Conservation (phyloP, 1,284 basidiomycete species). For the Abortiporus biennis region DNA sequence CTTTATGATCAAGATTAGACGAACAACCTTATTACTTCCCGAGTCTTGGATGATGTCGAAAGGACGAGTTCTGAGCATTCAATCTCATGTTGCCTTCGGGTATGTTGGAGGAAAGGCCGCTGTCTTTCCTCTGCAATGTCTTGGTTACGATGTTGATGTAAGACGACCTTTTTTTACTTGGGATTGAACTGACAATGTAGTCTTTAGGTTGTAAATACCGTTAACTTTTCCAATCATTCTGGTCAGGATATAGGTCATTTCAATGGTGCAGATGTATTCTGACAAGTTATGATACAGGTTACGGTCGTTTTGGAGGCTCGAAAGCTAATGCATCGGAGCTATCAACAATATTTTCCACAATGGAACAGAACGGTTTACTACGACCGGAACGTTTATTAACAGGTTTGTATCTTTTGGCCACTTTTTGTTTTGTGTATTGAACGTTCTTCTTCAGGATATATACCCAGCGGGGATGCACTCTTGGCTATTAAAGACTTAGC, state of each 20-base stretch:
- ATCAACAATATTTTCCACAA: constrained; percentile 53
- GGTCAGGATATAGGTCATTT: constrained; percentile 42
- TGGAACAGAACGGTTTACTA: constrained; percentile 68
- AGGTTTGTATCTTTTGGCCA: constrained; percentile 45
- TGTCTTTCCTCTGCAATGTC: constrained; percentile 89
- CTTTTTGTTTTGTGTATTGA: constrained; percentile 1
- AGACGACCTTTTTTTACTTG: constrained; percentile 24
- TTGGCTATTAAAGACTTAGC: constrained; percentile 62
- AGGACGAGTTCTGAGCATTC: constrained; percentile 69
- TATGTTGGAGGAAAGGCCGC: constrained; percentile 97
- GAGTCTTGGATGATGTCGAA: too few relatives aligned
- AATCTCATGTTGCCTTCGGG: constrained; percentile 92
- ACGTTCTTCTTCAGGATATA: constrained; percentile 54
- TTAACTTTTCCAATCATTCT: constrained; percentile 93
- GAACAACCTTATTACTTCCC: too few relatives aligned
- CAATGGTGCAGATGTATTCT: neutral
- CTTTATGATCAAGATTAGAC: too few relatives aligned
- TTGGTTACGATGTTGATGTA: constrained; percentile 97
- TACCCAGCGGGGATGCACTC: constrained; percentile 82
- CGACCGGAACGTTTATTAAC: constrained; percentile 65
- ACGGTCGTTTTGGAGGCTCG: constrained; percentile 70
- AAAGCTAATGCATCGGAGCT: constrained; percentile 70
- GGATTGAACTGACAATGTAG: constrained; percentile 4
- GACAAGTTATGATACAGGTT: constrained; percentile 45
- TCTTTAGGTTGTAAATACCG: constrained; percentile 87